A percentile compares a stretch with the other conserved stretches of the same genome.
phyloP scores from a whole-genome alignment of 2,329 filamentous ascomycete species.

The Madurella fahalii region DNA sequence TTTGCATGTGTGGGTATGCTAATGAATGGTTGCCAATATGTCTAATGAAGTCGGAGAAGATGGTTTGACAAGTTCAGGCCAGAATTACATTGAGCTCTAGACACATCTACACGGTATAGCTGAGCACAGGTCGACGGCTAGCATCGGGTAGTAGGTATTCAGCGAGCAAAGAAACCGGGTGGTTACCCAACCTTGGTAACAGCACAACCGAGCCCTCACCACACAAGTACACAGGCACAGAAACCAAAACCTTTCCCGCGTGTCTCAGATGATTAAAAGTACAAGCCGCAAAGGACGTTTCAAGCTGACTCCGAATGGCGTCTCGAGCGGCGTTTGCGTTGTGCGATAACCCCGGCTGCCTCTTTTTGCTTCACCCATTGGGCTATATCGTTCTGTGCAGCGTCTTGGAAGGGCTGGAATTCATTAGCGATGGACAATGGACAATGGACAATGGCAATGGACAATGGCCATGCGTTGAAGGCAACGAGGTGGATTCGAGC shows the following conservation, averaged over 20 bases:
- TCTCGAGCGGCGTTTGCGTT: background rate
- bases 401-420: conserved; percentile 15
- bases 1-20: background rate
- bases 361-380: conserved; percentile 9
- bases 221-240: background rate
- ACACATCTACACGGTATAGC: background rate
- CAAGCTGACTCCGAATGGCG: background rate
- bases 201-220: background rate
- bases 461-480: no score
- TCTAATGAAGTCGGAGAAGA: background rate
- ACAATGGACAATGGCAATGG: background rate
- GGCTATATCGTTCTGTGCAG: background rate
- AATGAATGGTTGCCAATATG: no score
- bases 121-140: background rate
- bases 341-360: background rate
- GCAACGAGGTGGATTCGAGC: no score
- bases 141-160: background rate
- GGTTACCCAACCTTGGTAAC: background rate
- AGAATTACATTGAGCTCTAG: background rate
- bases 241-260: background rate
- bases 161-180: background rate
- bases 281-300: background rate
- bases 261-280: background rate
- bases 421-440: background rate
- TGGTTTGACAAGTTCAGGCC: background rate